Conservation (phyloP, 352 stramenopile species). For the Phytopythium boreale region DNA sequence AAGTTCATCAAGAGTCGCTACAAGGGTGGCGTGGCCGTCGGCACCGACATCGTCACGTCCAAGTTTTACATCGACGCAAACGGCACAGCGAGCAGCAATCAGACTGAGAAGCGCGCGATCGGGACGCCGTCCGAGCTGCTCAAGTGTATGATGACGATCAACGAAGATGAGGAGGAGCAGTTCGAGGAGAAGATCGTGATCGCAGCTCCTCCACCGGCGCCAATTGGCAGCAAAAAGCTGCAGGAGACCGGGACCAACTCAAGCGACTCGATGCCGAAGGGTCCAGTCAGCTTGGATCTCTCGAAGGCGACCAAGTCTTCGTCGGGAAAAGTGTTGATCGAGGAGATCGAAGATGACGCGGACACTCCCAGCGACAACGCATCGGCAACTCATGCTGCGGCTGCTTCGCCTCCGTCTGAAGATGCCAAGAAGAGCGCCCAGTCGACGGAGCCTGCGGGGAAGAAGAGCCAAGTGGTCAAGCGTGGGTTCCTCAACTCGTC, state of each 20-base stretch:
- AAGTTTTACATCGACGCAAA: constrained; percentile 64
- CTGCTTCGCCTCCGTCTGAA: background rate
- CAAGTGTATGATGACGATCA: constrained; percentile 46
- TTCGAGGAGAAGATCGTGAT: constrained; percentile 8
- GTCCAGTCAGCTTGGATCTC: constrained; percentile 1
- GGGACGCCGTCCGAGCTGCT: constrained; percentile 48
- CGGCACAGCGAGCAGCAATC: constrained; percentile 9
- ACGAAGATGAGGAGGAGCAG: constrained; percentile 18
- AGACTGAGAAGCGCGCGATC: constrained; percentile 24
- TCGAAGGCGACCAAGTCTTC: background rate
- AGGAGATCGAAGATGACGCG: constrained; percentile 23
- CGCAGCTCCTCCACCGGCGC: background rate
- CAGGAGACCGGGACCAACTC: background rate
- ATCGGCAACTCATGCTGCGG: background rate
- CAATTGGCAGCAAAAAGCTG: background rate
- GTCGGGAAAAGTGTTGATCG: constrained; percentile 34
- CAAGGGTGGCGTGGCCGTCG: constrained; percentile 64
- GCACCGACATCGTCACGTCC: constrained; percentile 66
- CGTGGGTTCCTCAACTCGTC: constrained; percentile 71
- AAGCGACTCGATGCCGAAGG: constrained; percentile 1
- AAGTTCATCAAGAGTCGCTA: constrained; percentile 87
- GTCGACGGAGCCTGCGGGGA: constrained; percentile 3
- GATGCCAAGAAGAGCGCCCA: background rate
- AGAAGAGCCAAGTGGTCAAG: constrained; percentile 49
- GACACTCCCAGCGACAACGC: background rate